Base-by-base conservation (phyloP, 2,329 filamentous ascomycete genomes). In the Graphilbum ipis-grandicollis region DNA sequence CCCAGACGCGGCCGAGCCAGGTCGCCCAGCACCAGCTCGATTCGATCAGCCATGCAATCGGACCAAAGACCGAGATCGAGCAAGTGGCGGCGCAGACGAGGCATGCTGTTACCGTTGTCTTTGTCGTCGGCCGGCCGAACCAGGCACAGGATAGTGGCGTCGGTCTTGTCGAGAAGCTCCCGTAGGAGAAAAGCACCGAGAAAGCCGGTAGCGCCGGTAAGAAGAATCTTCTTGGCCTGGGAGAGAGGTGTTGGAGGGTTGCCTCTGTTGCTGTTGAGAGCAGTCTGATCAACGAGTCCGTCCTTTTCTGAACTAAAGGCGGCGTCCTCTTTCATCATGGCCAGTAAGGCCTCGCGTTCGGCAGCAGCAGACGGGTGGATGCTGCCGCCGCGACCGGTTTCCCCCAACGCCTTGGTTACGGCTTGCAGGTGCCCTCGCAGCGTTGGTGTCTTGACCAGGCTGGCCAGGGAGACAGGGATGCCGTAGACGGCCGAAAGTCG, bases 51-150 rank as follows among this genome's bases (percentile, higher is more conserved):
- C 47, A 86, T 75, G 0, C 69, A 71, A 48, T 86, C 79, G 36
- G 71, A 66, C 81, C 81, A 88, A 2, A 86, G 59, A 2, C 80
- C 80, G 15, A 84, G 60, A 44, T 84, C 80, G n/a, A 86, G 67
- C 17, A 86, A 58, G 48, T 86, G 84, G 50, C 73, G 72, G 25
- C 81, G 75, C 41, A 88, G 66, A 41, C 80, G 68, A 4, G 79
- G 76, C 49, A 84, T 73, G 45, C 76, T 79, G 33, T 14, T 25
- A 21, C 15, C 60, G 44, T 77, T 72, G 18, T 76, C 71, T 22
- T 73, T 65, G 21, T 23, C 21, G 21, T 23, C 21, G 21, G 6
- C 21, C 21, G 10, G 21, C 4, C 42, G 45, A 14, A 85, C 78
- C 13, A 85, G 64, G 48, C 79, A 85, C 34, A 82, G 62, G 18